phyloP scores from a whole-genome alignment of 371 early-diverging fungal genomes.

The Actinomortierella ambigua region DNA sequence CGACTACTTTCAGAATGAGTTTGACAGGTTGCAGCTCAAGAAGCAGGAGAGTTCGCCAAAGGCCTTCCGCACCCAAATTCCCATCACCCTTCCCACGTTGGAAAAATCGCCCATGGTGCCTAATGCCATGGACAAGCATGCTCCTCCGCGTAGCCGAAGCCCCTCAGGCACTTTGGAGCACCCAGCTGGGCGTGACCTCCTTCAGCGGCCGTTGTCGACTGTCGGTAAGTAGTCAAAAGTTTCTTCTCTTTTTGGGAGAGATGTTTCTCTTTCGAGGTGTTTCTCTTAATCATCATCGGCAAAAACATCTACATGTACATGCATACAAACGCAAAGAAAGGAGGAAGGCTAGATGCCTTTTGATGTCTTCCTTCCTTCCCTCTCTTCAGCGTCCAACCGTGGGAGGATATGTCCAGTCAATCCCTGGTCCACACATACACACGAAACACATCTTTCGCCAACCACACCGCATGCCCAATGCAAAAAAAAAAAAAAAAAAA shows the following conservation, averaged over 20 bases:
- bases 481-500: no score
- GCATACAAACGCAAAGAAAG: no score
- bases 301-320: no score
- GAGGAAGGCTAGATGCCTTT: no score
- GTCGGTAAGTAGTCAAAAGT: slow-evolving; percentile 24
- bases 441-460: no score
- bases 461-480: no score
- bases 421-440: no score
- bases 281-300: no score
- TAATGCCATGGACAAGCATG: slow-evolving; percentile 26
- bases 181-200: neutral
- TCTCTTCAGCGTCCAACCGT: no score
- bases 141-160: neutral
- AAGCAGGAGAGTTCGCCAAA: slow-evolving; percentile 21
- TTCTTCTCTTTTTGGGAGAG: neutral
- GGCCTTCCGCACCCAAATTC: slow-evolving; percentile 36
- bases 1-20: slow-evolving; percentile 76
- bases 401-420: no score
- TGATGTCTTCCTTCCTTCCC: no score
- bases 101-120: slow-evolving; percentile 45
- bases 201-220: slow-evolving; percentile 25
- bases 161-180: slow-evolving; percentile 7
- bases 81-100: slow-evolving; percentile 37
- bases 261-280: no score
- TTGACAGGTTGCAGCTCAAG: slow-evolving; percentile 52